Evolutionary conservation across 768 basidiomycete genomes (phyloP).

Genomic region (Russula griseocarnosa): DNA sequence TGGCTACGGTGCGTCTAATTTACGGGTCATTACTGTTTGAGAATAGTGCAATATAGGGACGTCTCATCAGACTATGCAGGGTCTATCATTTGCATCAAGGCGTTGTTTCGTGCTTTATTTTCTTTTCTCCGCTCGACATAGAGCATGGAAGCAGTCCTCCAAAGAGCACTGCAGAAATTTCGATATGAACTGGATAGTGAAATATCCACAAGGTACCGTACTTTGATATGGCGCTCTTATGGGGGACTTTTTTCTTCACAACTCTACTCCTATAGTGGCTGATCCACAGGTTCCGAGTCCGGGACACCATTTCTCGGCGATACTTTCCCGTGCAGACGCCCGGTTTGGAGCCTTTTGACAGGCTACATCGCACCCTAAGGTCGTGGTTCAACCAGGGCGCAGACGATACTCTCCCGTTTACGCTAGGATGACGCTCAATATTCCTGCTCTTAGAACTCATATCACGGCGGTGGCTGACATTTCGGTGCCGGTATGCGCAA

Average conservation of each 20-base stretch:
- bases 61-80: neutral
- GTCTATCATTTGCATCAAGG: neutral
- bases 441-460: neutral
- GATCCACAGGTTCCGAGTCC: neutral
- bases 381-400: neutral
- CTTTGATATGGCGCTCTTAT: neutral
- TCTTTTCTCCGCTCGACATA: neutral
- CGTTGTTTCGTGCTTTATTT: neutral
- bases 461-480: neutral
- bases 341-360: neutral
- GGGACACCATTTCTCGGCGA: neutral
- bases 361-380: neutral
- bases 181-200: neutral
- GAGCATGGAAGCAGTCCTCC: neutral
- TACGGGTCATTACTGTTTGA: neutral
- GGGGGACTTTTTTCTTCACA: neutral
- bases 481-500: neutral
- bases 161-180: neutral
- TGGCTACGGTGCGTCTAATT: neutral
- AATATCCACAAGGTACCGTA: neutral
- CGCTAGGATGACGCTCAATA: conserved; percentile 2
- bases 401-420: neutral
- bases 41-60: conserved; percentile 1
- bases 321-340: neutral
- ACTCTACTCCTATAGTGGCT: neutral